A percentile compares a stretch with the other conserved stretches of the same genome.
These are phyloP conservation scores for Phytophthora hybrid DNA, from an alignment of 352 stramenopile species.

Conservation along the genomic window DNA sequence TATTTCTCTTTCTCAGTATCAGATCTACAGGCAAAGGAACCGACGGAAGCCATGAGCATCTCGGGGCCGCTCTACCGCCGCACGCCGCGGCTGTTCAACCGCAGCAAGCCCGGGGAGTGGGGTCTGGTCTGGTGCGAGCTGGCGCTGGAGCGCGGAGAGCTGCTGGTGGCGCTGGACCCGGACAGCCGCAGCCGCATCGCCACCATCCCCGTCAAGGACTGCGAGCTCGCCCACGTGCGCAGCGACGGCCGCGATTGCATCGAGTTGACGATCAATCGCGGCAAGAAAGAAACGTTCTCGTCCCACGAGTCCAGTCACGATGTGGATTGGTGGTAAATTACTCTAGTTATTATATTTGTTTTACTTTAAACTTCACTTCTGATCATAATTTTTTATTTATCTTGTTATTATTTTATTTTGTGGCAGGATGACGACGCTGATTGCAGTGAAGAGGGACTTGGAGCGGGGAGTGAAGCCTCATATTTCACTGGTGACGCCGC, in stretches of 20 bases:
- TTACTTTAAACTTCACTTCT: background rate
- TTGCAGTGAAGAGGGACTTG: constrained; percentile 82
- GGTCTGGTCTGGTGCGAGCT: constrained; percentile 85
- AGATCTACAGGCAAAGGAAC: constrained; percentile 7
- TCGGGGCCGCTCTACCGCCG: constrained; percentile 77
- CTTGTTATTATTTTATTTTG: constrained; percentile 10
- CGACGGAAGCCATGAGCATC: constrained; percentile 55
- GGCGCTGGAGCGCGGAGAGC: constrained; percentile 62
- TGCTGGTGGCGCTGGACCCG: constrained; percentile 74
- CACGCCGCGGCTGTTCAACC: constrained; percentile 74
- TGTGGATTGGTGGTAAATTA: constrained; percentile 83
- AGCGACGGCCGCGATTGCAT: constrained; percentile 87
- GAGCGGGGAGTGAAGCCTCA: constrained; percentile 65
- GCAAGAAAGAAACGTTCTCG: constrained; percentile 87
- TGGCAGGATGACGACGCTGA: constrained; percentile 81
- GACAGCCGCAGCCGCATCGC: constrained; percentile 61
- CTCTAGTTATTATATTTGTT: constrained; percentile 1
- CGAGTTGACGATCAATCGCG: constrained; percentile 68
- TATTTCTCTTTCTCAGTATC: constrained; percentile 8
- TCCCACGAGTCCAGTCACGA: constrained; percentile 88
- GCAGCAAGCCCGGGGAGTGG: constrained; percentile 80
- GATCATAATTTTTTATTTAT: background rate
- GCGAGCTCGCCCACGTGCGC: constrained; percentile 82
- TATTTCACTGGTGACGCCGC: constrained; percentile 72
- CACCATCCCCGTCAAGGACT: constrained; percentile 66